Conservation (phyloP, 75 land plant genomes). For the Picea glauca region DNA sequence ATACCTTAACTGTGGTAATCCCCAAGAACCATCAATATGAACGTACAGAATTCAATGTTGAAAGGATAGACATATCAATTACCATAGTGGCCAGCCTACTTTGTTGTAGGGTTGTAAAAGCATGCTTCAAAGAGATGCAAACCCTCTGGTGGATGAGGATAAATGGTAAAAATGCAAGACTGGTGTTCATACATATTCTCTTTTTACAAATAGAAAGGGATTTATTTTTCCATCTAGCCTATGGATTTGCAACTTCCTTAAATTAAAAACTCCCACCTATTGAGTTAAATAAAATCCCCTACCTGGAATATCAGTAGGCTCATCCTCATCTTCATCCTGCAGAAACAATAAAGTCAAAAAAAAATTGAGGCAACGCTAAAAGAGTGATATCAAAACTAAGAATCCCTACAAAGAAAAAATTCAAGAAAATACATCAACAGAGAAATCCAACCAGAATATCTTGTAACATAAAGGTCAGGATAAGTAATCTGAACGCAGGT, state of each 20-base stretch:
- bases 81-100: not conserved
- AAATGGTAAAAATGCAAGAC: not conserved
- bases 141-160: not conserved
- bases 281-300: constrained; percentile 1
- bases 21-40: not conserved
- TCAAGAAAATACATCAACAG: no score
- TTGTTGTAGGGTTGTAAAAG: not conserved
- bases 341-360: constrained; percentile 6
- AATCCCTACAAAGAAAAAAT: no score
- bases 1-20: not conserved
- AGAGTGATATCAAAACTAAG: no score
- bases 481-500: no score
- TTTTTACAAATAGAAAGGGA: not conserved
- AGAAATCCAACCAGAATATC: no score
- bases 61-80: not conserved
- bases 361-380: not conserved
- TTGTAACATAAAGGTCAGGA: no score
- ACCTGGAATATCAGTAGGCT: constrained; percentile 65
- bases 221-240: not conserved
- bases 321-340: constrained; percentile 86
- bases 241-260: not conserved
- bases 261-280: not conserved
- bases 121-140: not conserved
- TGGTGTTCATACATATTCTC: not conserved
- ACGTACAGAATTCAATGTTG: not conserved